Conservation (phyloP, 2,329 filamentous ascomycete species). For the Fusarium heterosporum region DNA sequence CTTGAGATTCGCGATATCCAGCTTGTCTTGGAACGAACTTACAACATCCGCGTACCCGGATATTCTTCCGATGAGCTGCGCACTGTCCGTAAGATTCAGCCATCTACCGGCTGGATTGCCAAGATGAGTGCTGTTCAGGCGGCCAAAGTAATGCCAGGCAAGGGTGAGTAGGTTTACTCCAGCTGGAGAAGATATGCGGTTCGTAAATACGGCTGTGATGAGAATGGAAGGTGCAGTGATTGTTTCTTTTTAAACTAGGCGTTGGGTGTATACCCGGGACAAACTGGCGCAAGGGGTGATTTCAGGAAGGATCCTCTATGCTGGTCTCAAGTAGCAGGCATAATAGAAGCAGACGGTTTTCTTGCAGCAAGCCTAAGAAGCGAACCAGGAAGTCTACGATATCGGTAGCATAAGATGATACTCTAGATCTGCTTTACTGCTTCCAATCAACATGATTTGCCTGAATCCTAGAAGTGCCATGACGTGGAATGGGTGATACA, state of each 20-base stretch:
- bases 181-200: not conserved
- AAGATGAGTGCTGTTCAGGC: slow-evolving; percentile 98
- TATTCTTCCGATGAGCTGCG: slow-evolving; percentile 95
- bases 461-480: not conserved
- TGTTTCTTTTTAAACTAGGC: slow-evolving; percentile 29
- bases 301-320: not conserved
- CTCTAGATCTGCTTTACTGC: not conserved
- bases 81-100: slow-evolving; percentile 93
- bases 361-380: not conserved
- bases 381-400: not conserved
- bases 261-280: slow-evolving; percentile 43
- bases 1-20: slow-evolving; percentile 91
- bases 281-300: slow-evolving; percentile 33
- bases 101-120: slow-evolving; percentile 87
- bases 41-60: slow-evolving; percentile 92
- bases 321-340: not conserved
- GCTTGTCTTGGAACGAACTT: slow-evolving; percentile 83
- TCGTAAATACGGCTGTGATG: not conserved
- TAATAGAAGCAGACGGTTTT: slow-evolving; percentile 1
- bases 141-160: slow-evolving; percentile 81
- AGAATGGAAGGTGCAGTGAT: not conserved
- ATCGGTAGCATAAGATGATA: not conserved
- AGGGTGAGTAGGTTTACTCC: slow-evolving; percentile 58
- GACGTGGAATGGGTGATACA: not conserved
- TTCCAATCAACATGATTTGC: not conserved